Evolutionary conservation across 2,329 filamentous ascomycete genomes (phyloP).

Genomic region (Rutstroemia sp.): DNA sequence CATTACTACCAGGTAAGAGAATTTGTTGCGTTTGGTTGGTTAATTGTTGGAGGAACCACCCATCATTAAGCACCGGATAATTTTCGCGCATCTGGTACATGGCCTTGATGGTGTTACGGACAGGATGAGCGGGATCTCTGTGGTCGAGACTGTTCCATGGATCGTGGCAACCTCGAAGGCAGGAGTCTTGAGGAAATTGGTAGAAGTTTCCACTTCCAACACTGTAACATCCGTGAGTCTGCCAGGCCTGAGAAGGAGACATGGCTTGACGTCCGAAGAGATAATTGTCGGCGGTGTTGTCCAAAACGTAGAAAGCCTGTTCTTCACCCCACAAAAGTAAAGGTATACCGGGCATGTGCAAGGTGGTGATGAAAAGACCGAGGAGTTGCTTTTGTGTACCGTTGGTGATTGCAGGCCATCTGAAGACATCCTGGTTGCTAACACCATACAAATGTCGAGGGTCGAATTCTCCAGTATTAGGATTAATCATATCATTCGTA

Average conservation of each 20-base stretch:
- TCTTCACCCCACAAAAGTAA: constrained; percentile 57
- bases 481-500: constrained; percentile 53
- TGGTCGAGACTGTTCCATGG: constrained; percentile 52
- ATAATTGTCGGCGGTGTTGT: constrained; percentile 58
- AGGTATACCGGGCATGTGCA: constrained; percentile 54
- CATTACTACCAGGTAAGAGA: constrained; percentile 44
- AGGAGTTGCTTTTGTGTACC: constrained; percentile 51
- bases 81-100: constrained; percentile 53
- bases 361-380: constrained; percentile 49
- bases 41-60: constrained; percentile 45
- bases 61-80: constrained; percentile 52
- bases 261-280: constrained; percentile 58
- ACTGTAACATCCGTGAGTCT: constrained; percentile 55
- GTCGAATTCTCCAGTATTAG: constrained; percentile 53
- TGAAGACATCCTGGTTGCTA: constrained; percentile 59
- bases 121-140: constrained; percentile 52
- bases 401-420: constrained; percentile 52
- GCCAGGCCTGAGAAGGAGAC: constrained; percentile 54
- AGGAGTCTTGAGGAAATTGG: constrained; percentile 48
- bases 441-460: constrained; percentile 58
- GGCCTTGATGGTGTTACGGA: constrained; percentile 52
- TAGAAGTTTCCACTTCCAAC: constrained; percentile 49
- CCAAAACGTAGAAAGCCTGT: constrained; percentile 55
- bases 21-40: constrained; percentile 48
- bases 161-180: constrained; percentile 48